Evolutionary conservation across 2,329 filamentous ascomycete genomes (phyloP).

Genomic region (Shiraia sp.): DNA sequence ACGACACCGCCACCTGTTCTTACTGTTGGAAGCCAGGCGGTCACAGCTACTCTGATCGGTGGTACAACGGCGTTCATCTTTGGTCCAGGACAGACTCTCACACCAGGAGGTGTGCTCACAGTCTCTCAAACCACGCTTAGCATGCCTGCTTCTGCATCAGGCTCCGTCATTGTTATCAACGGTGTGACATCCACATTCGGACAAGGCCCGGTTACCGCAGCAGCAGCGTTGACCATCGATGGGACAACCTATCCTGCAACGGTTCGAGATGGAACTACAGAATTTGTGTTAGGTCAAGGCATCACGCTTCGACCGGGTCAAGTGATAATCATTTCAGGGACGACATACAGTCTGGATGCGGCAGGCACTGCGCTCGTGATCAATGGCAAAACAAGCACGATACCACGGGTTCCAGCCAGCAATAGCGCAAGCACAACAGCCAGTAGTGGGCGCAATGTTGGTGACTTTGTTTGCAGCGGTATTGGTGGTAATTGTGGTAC

Average conservation of each 20-base stretch:
- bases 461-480: constrained; percentile 33
- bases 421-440: constrained; percentile 31
- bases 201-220: constrained; percentile 16
- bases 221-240: constrained; percentile 29
- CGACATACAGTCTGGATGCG: constrained; percentile 32
- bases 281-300: constrained; percentile 26
- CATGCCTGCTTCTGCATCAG: constrained; percentile 27
- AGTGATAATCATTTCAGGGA: constrained; percentile 29
- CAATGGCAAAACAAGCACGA: constrained; percentile 36
- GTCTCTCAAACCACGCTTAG: constrained; percentile 35
- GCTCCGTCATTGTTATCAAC: constrained; percentile 31
- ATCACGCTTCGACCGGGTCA: constrained; percentile 30
- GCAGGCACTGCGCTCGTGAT: constrained; percentile 35
- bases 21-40: constrained; percentile 22
- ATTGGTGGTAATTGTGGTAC: constrained; percentile 14
- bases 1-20: constrained; percentile 21
- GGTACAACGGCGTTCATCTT: constrained; percentile 33
- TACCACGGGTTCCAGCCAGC: constrained; percentile 27
- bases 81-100: constrained; percentile 27
- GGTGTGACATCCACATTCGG: constrained; percentile 29
- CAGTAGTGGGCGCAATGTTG: constrained; percentile 11
- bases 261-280: constrained; percentile 26
- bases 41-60: constrained; percentile 28
- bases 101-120: constrained; percentile 29
- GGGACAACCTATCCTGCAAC: constrained; percentile 31